Conservation (phyloP, 2,329 filamentous ascomycete genomes). For the Domatiomyces globalis region DNA sequence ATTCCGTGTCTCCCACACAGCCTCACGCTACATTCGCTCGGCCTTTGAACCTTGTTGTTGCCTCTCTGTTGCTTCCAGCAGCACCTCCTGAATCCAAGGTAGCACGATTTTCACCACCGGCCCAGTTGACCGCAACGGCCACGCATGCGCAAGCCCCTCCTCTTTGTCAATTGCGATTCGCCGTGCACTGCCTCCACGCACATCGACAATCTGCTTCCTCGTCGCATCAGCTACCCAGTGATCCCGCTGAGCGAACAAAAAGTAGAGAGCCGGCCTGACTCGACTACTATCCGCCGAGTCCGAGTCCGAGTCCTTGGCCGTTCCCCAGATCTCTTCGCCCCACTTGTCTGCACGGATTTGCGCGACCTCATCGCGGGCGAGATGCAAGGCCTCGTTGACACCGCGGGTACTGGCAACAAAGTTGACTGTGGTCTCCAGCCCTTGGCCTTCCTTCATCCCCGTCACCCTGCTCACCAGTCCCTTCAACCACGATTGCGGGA, state of each 20-base stretch:
- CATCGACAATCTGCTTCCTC: slow-evolving; percentile 39
- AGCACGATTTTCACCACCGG: slow-evolving; percentile 39
- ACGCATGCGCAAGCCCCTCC: slow-evolving; percentile 43
- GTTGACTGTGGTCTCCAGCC: slow-evolving; percentile 34
- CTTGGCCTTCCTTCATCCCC: slow-evolving; percentile 27
- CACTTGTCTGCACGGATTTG: slow-evolving; percentile 43
- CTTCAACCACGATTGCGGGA: slow-evolving; percentile 29
- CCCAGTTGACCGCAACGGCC: slow-evolving; percentile 38
- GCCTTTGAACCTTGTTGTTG: not conserved
- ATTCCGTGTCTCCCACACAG: too few species aligned
- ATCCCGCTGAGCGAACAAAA: slow-evolving; percentile 46
- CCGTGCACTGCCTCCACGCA: slow-evolving; percentile 26
- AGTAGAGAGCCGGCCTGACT: slow-evolving; percentile 32
- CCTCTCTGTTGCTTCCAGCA: slow-evolving; percentile 3
- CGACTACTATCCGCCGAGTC: not conserved
- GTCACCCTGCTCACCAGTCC: slow-evolving; percentile 31
- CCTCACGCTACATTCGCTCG: not conserved
- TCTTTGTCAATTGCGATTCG: slow-evolving; percentile 41
- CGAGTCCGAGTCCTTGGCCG: slow-evolving; percentile 21
- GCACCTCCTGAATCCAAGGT: slow-evolving; percentile 34
- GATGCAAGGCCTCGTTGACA: slow-evolving; percentile 42
- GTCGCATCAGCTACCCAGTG: slow-evolving; percentile 49
- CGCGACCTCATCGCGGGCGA: slow-evolving; percentile 45
- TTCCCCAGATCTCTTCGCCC: slow-evolving; percentile 47
- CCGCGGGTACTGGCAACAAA: slow-evolving; percentile 38